These are phyloP conservation scores for Cyberlindnera euphorbiiphila DNA, from an alignment of 805 yeast species.

Conservation along the genomic window DNA sequence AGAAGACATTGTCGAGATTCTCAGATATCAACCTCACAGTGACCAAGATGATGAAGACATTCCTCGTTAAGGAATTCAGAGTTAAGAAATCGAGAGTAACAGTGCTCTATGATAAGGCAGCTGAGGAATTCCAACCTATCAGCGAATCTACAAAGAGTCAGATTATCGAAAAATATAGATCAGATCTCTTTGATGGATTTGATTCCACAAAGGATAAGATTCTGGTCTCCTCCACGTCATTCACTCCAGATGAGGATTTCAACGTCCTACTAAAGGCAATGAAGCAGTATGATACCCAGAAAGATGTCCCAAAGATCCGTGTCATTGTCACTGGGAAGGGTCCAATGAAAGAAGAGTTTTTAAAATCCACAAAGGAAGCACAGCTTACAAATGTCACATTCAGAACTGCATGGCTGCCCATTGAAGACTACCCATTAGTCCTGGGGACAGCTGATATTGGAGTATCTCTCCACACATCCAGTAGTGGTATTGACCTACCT, in stretches of 20 bases:
- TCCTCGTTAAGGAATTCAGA: constrained; percentile 52
- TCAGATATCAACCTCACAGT: constrained; percentile 80
- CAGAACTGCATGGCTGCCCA: constrained; percentile 68
- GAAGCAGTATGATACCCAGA: constrained; percentile 39
- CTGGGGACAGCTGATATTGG: constrained; percentile 81
- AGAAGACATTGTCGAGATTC: constrained; percentile 52
- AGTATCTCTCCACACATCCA: constrained; percentile 83
- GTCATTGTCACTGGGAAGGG: constrained; percentile 97
- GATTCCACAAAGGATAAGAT: constrained; percentile 47
- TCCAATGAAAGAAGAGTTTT: constrained; percentile 60
- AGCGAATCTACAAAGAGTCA: constrained; percentile 21
- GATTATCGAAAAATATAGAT: constrained; percentile 35
- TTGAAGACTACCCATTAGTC: constrained; percentile 75
- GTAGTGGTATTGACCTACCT: constrained; percentile 92
- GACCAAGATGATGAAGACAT: constrained; percentile 65
- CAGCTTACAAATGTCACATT: constrained; percentile 48
- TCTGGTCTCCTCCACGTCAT: constrained; percentile 86
- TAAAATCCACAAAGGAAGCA: constrained; percentile 42
- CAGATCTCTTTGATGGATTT: constrained; percentile 33
- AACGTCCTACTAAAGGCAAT: constrained; percentile 65
- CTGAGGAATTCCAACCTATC: constrained; percentile 55
- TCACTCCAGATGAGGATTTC: constrained; percentile 94
- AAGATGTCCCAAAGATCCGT: constrained; percentile 43
- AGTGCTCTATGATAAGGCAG: constrained; percentile 86
- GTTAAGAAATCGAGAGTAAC: constrained; percentile 45